A percentile compares a stretch with the other conserved stretches of the same genome.
Conservation (phyloP, 2,329 filamentous ascomycete species). For the Septoria linicola region DNA sequence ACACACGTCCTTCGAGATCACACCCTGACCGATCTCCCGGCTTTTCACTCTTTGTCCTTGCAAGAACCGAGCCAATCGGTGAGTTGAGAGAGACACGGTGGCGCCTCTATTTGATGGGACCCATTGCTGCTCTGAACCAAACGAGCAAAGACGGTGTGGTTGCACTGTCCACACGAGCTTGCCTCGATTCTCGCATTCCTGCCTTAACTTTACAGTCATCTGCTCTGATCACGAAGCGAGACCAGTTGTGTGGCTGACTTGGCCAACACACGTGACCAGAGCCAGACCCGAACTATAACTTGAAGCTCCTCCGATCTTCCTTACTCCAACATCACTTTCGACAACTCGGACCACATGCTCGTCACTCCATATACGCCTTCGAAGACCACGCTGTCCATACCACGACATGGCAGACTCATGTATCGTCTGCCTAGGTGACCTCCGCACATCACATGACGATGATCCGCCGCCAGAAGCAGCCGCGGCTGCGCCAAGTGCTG, state of each 20-base stretch:
- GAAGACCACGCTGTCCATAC: conserved; percentile 13
- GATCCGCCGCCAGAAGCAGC: conserved; percentile 42
- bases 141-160: neutral
- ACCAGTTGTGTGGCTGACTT: neutral
- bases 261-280: too few species aligned
- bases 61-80: neutral
- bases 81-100: neutral
- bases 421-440: conserved; percentile 71
- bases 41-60: conserved; percentile 16
- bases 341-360: conserved; percentile 22
- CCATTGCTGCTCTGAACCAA: neutral
- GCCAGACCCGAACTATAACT: neutral
- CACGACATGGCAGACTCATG: conserved; percentile 63
- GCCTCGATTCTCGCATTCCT: neutral
- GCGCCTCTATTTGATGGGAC: neutral
- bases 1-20: conserved; percentile 1
- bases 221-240: neutral
- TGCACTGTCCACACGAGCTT: neutral
- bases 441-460: conserved; percentile 58
- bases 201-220: conserved; percentile 1
- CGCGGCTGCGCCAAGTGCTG: conserved; percentile 23
- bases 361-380: conserved; percentile 13
- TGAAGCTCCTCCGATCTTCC: conserved; percentile 15
- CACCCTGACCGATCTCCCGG: neutral
- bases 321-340: conserved; percentile 18